Conservation (phyloP, 164 flowering plant genomes). For the Berberis vulgaris region DNA sequence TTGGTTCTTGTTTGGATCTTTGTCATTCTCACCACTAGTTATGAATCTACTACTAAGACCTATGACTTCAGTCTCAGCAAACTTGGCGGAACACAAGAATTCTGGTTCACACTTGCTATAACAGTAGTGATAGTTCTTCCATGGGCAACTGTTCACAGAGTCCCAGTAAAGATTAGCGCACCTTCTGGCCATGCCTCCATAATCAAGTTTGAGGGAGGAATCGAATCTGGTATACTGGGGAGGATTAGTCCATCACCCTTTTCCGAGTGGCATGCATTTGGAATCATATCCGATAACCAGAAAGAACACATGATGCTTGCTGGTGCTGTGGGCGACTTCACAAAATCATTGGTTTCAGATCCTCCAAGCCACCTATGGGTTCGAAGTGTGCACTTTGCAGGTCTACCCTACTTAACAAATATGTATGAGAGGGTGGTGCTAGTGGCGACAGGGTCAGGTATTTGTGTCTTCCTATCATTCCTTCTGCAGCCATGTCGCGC, state of each 20-base stretch:
- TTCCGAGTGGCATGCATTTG: constrained; percentile 76
- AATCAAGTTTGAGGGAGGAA: constrained; percentile 54
- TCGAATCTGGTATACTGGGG: constrained; percentile 47
- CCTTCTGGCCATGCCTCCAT: constrained; percentile 58
- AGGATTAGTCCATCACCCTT: constrained; percentile 63
- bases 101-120: constrained; percentile 51
- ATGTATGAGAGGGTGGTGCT: constrained; percentile 48
- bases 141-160: constrained; percentile 50
- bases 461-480: constrained; percentile 58
- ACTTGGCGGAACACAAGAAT: constrained; percentile 35
- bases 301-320: constrained; percentile 67
- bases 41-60: constrained; percentile 24
- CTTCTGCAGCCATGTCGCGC: constrained; percentile 44
- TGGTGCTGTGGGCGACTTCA: constrained; percentile 79
- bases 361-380: constrained; percentile 70
- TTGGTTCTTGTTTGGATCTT: constrained; percentile 48
- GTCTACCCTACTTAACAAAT: constrained; percentile 53
- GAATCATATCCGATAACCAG: constrained; percentile 58
- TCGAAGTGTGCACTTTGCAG: constrained; percentile 51
- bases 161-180: constrained; percentile 33
- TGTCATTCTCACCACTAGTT: constrained; percentile 28
- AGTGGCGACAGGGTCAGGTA: constrained; percentile 70
- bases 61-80: constrained; percentile 12
- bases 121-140: constrained; percentile 48
- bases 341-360: constrained; percentile 42